Percentiles rank a stretch among this genome's conserved stretches.
Conservation (phyloP, 1,284 basidiomycete genomes). For the Agaricales sp. region DNA sequence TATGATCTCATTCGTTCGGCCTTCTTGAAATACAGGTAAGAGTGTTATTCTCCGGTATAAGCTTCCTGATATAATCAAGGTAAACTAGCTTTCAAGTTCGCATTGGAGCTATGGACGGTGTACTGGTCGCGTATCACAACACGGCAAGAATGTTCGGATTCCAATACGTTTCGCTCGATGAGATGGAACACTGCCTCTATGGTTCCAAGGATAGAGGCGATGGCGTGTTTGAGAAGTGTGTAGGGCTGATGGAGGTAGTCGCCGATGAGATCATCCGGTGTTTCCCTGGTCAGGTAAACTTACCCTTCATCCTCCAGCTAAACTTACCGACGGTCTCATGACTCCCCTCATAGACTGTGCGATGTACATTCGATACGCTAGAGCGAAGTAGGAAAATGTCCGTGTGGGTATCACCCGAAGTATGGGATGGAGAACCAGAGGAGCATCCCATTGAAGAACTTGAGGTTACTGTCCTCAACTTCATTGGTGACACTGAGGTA, state of each 20-base stretch:
- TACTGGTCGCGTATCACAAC: slow-evolving; percentile 93
- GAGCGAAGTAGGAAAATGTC: slow-evolving; percentile 34
- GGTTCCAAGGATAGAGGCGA: slow-evolving; percentile 51
- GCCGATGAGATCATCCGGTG: slow-evolving; percentile 48
- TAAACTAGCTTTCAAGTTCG: slow-evolving; percentile 94
- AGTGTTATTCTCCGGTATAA: not conserved
- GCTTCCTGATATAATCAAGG: too few species aligned
- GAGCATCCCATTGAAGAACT: slow-evolving; percentile 31
- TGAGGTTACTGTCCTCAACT: slow-evolving; percentile 19
- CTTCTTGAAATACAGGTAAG: slow-evolving; percentile 87
- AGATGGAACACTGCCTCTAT: slow-evolving; percentile 83
- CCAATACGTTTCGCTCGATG: slow-evolving; percentile 82
- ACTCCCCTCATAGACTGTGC: slow-evolving; percentile 34
- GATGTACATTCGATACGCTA: slow-evolving; percentile 47
- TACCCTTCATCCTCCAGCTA: not conserved
- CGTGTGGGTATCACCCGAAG: slow-evolving; percentile 57
- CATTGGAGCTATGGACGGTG: slow-evolving; percentile 96
- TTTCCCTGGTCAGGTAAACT: slow-evolving; percentile 56
- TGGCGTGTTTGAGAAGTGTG: slow-evolving; percentile 69
- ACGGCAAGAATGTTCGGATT: slow-evolving; percentile 87
- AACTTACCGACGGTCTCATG: not conserved
- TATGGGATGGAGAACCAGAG: slow-evolving; percentile 22
- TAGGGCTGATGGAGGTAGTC: slow-evolving; percentile 67
- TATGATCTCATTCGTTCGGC: slow-evolving; percentile 90
- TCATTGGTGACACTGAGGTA: slow-evolving; percentile 11